Percentiles rank a stretch among this genome's conserved stretches.
These are phyloP conservation scores for Helenozyma rhizophorensis DNA, from an alignment of 805 yeast species.

Conservation along the genomic window DNA sequence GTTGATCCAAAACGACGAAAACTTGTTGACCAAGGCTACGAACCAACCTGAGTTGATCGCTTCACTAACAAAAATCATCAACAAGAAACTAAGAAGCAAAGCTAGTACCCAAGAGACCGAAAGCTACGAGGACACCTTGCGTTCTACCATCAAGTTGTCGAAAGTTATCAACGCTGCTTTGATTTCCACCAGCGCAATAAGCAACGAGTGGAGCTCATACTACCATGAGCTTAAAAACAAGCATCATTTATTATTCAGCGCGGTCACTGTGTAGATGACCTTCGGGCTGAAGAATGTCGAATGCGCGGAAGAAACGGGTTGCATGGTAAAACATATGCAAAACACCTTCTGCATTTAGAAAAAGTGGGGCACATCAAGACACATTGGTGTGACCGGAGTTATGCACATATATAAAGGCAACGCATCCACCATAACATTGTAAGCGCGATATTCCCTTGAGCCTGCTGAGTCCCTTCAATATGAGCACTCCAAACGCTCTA, in stretches of 20 bases:
- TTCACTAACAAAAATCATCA: slow-evolving; percentile 32
- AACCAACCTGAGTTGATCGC: slow-evolving; percentile 29
- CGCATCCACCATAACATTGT: too few relatives aligned
- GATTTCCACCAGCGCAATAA: slow-evolving; percentile 7
- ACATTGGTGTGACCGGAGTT: too few relatives aligned
- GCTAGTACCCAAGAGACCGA: slow-evolving; percentile 69
- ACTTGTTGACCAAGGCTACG: slow-evolving; percentile 26
- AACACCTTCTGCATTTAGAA: too few relatives aligned
- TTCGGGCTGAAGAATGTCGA: too few relatives aligned
- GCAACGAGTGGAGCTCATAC: slow-evolving; percentile 13
- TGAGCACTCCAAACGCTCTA: too few relatives aligned
- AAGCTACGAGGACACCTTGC: slow-evolving; percentile 44
- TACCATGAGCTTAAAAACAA: slow-evolving; percentile 14
- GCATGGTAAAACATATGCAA: too few relatives aligned
- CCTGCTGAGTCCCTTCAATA: too few relatives aligned
- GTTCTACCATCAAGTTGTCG: slow-evolving; percentile 28
- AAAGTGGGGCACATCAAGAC: too few relatives aligned
- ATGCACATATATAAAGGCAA: too few relatives aligned
- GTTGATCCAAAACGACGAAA: slow-evolving; percentile 22
- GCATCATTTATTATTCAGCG: slow-evolving; percentile 15
- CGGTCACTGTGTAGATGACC: not conserved
- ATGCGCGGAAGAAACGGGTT: too few relatives aligned
- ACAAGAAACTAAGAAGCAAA: slow-evolving; percentile 49
- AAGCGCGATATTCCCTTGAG: too few relatives aligned
- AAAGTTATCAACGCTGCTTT: slow-evolving; percentile 17